Conservation (phyloP, 2,329 filamentous ascomycete species). For the Cladosporium sp. region DNA sequence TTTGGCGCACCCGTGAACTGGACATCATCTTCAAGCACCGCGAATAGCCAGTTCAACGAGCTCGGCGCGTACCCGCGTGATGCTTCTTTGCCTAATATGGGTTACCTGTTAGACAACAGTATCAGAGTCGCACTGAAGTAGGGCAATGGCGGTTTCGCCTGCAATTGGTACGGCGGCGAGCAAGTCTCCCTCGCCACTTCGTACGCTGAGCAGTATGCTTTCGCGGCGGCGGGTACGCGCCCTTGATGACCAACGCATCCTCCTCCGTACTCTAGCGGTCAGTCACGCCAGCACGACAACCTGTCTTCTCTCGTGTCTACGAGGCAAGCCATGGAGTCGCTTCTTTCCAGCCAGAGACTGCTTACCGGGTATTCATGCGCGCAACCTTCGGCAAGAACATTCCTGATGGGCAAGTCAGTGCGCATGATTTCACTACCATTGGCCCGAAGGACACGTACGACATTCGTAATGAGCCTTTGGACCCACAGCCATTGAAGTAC, state of each 20-base stretch:
- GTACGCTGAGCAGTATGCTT: slow-evolving; percentile 39
- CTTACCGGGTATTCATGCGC: slow-evolving; percentile 37
- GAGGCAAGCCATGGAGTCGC: slow-evolving; percentile 47
- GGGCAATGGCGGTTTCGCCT: slow-evolving; percentile 57
- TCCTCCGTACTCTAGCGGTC: slow-evolving; percentile 25
- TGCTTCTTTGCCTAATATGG: slow-evolving; percentile 36
- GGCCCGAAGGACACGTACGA: slow-evolving; percentile 12
- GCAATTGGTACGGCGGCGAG: slow-evolving; percentile 37
- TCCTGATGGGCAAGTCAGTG: slow-evolving; percentile 27
- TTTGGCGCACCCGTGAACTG: slow-evolving; percentile 58
- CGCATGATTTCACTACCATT: background rate
- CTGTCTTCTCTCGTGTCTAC: slow-evolving; percentile 44
- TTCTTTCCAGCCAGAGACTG: slow-evolving; percentile 35
- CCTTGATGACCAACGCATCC: slow-evolving; percentile 21
- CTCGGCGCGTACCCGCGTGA: slow-evolving; percentile 42
- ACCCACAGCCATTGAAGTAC: slow-evolving; percentile 13
- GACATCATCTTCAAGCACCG: slow-evolving; percentile 40
- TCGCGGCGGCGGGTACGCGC: slow-evolving; percentile 48
- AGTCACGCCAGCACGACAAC: slow-evolving; percentile 35
- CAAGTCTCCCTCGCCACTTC: slow-evolving; percentile 38
- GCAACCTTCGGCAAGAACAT: slow-evolving; percentile 32
- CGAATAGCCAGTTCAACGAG: slow-evolving; percentile 28
- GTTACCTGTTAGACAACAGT: slow-evolving; percentile 38
- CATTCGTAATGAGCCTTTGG: slow-evolving; percentile 14
- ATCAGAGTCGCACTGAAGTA: slow-evolving; percentile 66